phyloP scores from a whole-genome alignment of 768 basidiomycete genomes.

The Lactarius tabidus region DNA sequence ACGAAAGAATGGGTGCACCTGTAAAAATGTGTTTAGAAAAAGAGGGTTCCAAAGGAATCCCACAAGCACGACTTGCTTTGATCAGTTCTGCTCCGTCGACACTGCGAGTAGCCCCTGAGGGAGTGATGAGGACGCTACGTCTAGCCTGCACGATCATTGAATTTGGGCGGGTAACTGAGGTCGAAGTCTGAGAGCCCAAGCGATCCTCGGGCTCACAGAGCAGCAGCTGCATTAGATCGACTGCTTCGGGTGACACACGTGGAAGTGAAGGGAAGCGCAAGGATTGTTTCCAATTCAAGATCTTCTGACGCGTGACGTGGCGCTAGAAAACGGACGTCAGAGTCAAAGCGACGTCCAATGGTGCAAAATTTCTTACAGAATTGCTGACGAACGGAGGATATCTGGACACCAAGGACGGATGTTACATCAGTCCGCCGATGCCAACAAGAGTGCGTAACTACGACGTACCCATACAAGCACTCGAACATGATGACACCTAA shows the following conservation, averaged over 20 bases:
- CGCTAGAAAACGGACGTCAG: conserved; percentile 45
- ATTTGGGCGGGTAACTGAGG: conserved; percentile 70
- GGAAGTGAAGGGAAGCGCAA: conserved; percentile 85
- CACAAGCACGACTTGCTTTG: conserved; percentile 51
- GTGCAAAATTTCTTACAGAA: conserved; percentile 47
- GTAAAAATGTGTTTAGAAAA: conserved; percentile 14
- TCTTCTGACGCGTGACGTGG: conserved; percentile 94
- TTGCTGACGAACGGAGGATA: conserved; percentile 96
- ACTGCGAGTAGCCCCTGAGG: conserved; percentile 43
- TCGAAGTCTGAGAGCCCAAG: conserved; percentile 68
- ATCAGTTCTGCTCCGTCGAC: conserved; percentile 87
- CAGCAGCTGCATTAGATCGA: conserved; percentile 82
- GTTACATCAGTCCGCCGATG: conserved; percentile 16
- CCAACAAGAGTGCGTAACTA: conserved; percentile 25
- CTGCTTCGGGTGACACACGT: conserved; percentile 79
- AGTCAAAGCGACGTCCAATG: conserved; percentile 12
- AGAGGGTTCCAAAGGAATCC: conserved; percentile 12
- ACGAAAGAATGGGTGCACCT: conserved; percentile 88
- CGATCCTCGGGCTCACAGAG: conserved; percentile 96
- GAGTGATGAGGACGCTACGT: conserved; percentile 65
- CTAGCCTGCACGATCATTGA: conserved; percentile 70
- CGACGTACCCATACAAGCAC: conserved; percentile 83
- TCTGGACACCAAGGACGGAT: conserved; percentile 38
- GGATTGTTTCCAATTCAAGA: conserved; percentile 89
- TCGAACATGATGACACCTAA: conserved; percentile 97